Evolutionary conservation across 148 eudicot genomes (phyloP), one percentile per base, ranked within the genome.

Genomic region (Salicornia ramosissima): DNA sequence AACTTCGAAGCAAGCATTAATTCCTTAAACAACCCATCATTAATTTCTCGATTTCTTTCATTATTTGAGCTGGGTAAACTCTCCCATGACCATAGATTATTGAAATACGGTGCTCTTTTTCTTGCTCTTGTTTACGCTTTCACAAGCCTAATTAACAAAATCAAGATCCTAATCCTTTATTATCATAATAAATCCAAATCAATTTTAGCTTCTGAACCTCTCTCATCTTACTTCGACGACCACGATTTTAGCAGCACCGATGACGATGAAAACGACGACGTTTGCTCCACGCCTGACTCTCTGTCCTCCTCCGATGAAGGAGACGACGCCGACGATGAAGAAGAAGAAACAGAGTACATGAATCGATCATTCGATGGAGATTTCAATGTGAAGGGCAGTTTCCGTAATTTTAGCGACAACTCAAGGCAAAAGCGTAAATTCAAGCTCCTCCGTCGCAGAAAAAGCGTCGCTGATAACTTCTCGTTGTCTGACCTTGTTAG

Each of bases 51-150:
- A 51, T 43, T 83, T 62, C 68, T 86, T 21, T 76, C 91, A 10
- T 45, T 77, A 43, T 78, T 84, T 4, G 71, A 67, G 28, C 30
- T 84, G 3, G 73, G 78, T 19, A 73, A 76, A 34, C 14, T 73
- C 16, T 79, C 86, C 1, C 66, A 73, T 36, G 45, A 82, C 5
- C 73, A 72, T 63, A 59, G 79, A 33, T 78, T 85, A 31, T 91
- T 87, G 85, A 87, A 79, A 84, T 92, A 84, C 85, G 86, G 88
- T 12, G 90, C 97, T 63, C 18, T 92, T 0, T 49, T 89, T 69
- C 53, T 92, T 13, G 90, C 90, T 13, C 16, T 92, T 1, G 68
- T 81, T 6, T 87, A 85, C 6, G 78, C 97, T 47, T 78, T 87
- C 29, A 71, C 73, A 45, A 78, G 80, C 71, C 13, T 91, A 14